Evolutionary conservation across 192 early-diverging fungal genomes (phyloP), one percentile per base, ranked within the genome.

Genomic region (Kappamyces sp.): DNA sequence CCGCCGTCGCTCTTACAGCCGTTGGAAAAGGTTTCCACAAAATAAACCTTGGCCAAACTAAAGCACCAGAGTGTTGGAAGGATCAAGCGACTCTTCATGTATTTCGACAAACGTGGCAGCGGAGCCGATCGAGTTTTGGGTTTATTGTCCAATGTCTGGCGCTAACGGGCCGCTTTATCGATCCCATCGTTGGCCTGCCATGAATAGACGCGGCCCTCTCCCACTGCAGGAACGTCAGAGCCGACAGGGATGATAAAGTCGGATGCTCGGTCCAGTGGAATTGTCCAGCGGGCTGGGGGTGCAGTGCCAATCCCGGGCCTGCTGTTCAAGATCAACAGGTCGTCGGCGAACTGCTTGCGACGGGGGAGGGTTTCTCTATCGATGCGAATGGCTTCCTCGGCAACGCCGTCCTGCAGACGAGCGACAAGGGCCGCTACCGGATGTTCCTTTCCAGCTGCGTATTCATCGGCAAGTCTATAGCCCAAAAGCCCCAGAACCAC

Each of bases 21-120:
- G 82, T 72, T 47, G 74, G 74, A 84, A 64, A 97, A 97, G 55
- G 84, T 86, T 76, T 97, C 92, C 67, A 92, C 77, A 57, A 91
- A 84, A 78, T 90, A 94, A 47, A 89, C 76, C 55, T 89, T 84
- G 60, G 84, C 84, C 49, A 62, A 58, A 15, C 55, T 63, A 32
- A 76, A n/a, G n/a, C n/a, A 66, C 64, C 8, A 8, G 8, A 44
- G 8, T 9, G 43, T 44, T 8, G 43, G 8, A 44, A 44, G 43
- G 43, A 44, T n/a, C n/a, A n/a, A n/a, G n/a, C n/a, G n/a, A n/a
- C n/a, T n/a, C n/a, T n/a, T n/a, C n/a, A n/a, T n/a, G n/a, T n/a
- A n/a, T n/a, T n/a, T n/a, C n/a, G n/a, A n/a, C n/a, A n/a, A n/a
- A n/a, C n/a, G n/a, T n/a, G n/a, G n/a, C n/a, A n/a, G n/a, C n/a